Base-by-base conservation (phyloP, 2,329 filamentous ascomycete genomes). In the Beauveria rudraprayagi region DNA sequence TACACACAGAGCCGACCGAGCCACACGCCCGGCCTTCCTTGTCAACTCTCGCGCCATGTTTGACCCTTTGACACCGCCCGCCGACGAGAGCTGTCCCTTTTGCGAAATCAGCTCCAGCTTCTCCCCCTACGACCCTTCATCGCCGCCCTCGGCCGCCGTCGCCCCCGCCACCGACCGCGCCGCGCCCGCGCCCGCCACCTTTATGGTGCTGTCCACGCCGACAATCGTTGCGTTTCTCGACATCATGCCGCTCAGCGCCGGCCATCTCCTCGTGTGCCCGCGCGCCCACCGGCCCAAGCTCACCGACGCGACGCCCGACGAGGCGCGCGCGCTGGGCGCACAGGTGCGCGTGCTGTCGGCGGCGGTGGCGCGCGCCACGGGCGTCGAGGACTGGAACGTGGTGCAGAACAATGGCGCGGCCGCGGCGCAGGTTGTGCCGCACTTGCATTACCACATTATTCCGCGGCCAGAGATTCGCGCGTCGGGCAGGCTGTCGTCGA, bases 371-470 rank as follows among this genome's bases (percentile, higher is more conserved):
- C 80, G 79, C 56, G 84, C 86, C 0, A 90, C 87, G 2, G 88
- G 87, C 10, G 83, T 91, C 1, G 80, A 80, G 56, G 92, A 97
- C 75, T 97, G 93, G 89, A 99, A 99, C 73, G 86, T 97, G 34
- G 91, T 97, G 60, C 93, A 97, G 77, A 97, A 97, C 72, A 97
- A 97, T 68, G 91, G 93, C 17, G 87, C 87, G 3, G 85, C 91
- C 37, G 93, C 93, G 2, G 92, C 92, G 2, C 93, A 97, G 76
- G 91, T 96, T 17, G 92, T 97, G 2, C 89, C 89, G 24, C 93
- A 97, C 73, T 88, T 95, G 54, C 93, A 99, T 73, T 97, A 95
- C 72, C 94, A 99, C 68, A 83, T 97, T 57, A 95, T 99, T 40
- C 93, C 93, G 0, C 78, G 93, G 43, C 92, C 92, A 0, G 85